Evolutionary conservation across 192 early-diverging fungal genomes (phyloP), one percentile per base, ranked within the genome.

Genomic region (Paraglomus brasilianum): DNA sequence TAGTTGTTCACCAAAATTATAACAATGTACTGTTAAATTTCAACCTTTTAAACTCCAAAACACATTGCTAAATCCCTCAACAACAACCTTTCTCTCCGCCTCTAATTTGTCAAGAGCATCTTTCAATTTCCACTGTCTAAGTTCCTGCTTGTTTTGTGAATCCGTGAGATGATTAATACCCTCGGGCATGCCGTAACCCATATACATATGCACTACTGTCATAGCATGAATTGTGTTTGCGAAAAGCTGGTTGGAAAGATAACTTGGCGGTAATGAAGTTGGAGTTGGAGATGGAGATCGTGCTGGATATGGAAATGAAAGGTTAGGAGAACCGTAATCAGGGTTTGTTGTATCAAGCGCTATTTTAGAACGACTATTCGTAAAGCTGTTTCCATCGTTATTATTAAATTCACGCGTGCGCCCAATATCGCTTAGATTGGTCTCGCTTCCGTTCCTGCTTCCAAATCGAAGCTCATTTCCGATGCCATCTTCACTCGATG

Each of bases 81-180:
- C 44, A 22, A 68, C 40, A 6, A 68, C 8, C 22, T 24, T 52
- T 21, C 24, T 68, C 55, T 68, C 66, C 24, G 42, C 50, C 44
- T 42, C 55, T 8, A 68, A 45, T 55, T 68, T 68, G 17, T 45
- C 50, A 17, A 68, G 15, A 10, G 46, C 66, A 55, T 68, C 50
- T 55, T 19, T 41, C n/a, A 55, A 68, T 30, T 41, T 52, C 66
- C 66, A 68, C 0, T 49, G 22, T n/a, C 51, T 41, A 30, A 55
- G 55, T 55, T 68, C 66, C 36, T 19, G 50, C 30, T 30, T 30
- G 30, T 30, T 30, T 13, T 19, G n/a, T 40, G 30, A 15, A 55
- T 68, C 21, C 42, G 17, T 15, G 0, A 8, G 7, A 66, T 66
- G 41, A 14, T 9, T 39, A 21, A 11, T 24, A 50, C 17, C 48